Evolutionary conservation across 1,284 basidiomycete species (phyloP).

Genomic region (Puccinia coronata): DNA sequence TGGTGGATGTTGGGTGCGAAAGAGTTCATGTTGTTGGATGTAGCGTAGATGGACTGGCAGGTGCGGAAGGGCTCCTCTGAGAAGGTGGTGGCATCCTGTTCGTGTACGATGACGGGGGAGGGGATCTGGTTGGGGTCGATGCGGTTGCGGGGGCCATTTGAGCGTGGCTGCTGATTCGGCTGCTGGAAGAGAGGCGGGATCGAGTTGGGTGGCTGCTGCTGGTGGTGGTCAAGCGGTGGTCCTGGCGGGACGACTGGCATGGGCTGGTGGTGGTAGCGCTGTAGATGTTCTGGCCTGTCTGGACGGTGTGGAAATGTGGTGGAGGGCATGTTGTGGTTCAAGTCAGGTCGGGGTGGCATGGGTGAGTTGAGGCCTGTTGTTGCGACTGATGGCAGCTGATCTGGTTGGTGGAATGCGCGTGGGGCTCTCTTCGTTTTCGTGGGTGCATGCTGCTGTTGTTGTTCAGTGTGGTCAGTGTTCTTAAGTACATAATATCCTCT

Average conservation of each 20-base stretch:
- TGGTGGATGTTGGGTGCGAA: neutral
- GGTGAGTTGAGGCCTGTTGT: constrained; percentile 45
- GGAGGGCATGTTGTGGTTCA: neutral
- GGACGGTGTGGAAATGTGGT: constrained; percentile 30
- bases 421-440: constrained; percentile 56
- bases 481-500: no score
- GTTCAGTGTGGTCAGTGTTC: no score
- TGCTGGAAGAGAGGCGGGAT: constrained; percentile 55
- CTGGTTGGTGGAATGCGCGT: constrained; percentile 57
- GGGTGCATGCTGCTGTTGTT: constrained; percentile 14
- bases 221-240: constrained; percentile 25
- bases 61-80: constrained; percentile 76
- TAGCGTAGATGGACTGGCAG: constrained; percentile 66
- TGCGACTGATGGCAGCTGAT: neutral
- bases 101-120: constrained; percentile 79
- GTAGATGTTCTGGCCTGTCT: constrained; percentile 29
- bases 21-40: constrained; percentile 51
- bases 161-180: constrained; percentile 61
- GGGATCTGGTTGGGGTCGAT: constrained; percentile 91
- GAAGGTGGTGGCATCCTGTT: constrained; percentile 81
- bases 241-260: constrained; percentile 46
- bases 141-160: constrained; percentile 70
- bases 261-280: constrained; percentile 43
- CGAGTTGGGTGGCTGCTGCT: neutral
- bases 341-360: constrained; percentile 35